phyloP scores from a whole-genome alignment of 495 filamentous ascomycete genomes.

The Aspergillus homomorphus region DNA sequence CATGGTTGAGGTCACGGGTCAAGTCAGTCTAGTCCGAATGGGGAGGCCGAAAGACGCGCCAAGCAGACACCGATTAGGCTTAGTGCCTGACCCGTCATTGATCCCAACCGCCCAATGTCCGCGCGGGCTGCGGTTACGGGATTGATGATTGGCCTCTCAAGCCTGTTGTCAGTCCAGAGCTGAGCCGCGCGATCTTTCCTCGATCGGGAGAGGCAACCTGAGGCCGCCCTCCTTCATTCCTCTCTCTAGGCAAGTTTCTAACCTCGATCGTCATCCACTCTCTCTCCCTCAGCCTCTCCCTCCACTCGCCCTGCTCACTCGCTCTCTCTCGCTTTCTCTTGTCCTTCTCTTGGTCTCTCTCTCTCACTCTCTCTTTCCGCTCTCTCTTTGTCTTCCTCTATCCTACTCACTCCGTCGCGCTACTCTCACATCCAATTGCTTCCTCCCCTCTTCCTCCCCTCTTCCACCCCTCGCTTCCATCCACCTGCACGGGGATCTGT shows the following conservation, averaged over 20 bases:
- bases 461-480: neutral
- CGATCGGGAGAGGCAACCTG: neutral
- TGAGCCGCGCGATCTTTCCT: neutral
- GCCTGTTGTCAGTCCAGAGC: neutral
- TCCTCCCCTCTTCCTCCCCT: neutral
- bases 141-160: neutral
- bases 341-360: neutral
- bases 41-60: neutral
- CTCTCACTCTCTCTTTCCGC: neutral
- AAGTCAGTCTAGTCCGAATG: neutral
- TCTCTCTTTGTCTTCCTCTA: neutral
- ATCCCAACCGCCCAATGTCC: no score
- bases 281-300: neutral
- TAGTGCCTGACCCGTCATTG: constrained; percentile 4
- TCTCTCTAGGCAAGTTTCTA: neutral
- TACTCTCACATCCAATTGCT: neutral
- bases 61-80: neutral
- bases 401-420: neutral
- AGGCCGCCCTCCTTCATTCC: neutral
- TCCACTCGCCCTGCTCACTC: neutral
- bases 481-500: neutral
- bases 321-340: neutral
- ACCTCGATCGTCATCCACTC: constrained; percentile 4
- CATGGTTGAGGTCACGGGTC: no score
- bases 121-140: no score